Conservation (phyloP, 2,329 filamentous ascomycete genomes). For the Xylaria multiplex region DNA sequence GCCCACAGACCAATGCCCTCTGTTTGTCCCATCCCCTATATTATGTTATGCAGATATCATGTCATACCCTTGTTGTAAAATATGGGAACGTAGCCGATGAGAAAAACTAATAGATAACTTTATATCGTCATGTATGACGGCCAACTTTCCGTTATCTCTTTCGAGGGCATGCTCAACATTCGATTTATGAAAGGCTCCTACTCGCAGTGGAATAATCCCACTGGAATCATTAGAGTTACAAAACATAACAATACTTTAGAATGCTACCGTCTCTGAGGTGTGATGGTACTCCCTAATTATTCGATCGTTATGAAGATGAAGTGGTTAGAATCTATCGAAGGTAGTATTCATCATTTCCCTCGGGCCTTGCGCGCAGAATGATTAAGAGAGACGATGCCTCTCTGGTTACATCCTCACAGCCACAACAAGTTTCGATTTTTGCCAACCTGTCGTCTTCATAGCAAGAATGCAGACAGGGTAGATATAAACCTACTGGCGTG, state of each 20-base stretch:
- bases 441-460: too few species aligned
- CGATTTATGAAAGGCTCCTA: neutral
- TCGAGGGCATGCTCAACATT: neutral
- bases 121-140: neutral
- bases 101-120: conserved; percentile 39
- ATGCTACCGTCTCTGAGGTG: neutral
- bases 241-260: neutral
- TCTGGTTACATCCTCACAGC: too few species aligned
- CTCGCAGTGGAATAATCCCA: neutral
- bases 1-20: neutral
- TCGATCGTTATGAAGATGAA: neutral
- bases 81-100: conserved; percentile 38
- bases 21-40: conserved; percentile 5
- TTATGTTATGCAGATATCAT: conserved; percentile 35
- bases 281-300: neutral
- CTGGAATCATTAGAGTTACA: neutral
- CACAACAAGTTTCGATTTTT: too few species aligned
- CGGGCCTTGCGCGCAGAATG: neutral
- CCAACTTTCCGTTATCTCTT: neutral
- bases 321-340: neutral
- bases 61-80: conserved; percentile 38
- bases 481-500: too few species aligned
- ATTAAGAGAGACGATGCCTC: too few species aligned
- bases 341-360: neutral
- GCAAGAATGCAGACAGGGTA: too few species aligned